Evolutionary conservation across 2,329 filamentous ascomycete genomes (phyloP).

Genomic region (Trichoderma asperellum): DNA sequence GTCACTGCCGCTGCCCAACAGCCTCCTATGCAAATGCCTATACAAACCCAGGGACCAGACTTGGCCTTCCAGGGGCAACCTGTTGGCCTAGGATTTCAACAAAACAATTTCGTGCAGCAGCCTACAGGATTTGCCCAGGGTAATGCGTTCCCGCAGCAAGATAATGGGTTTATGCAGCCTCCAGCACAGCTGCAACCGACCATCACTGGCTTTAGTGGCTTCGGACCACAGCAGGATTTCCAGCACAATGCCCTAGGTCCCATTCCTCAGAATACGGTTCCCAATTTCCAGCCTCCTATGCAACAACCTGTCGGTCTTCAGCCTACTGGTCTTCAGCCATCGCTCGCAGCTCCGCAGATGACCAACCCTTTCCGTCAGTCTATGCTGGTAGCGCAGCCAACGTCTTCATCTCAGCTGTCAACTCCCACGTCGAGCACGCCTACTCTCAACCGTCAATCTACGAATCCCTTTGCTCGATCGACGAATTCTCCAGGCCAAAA

Average conservation of each 20-base stretch:
- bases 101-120: constrained; percentile 35
- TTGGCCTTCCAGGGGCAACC: constrained; percentile 47
- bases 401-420: constrained; percentile 44
- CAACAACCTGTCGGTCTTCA: constrained; percentile 42
- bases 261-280: constrained; percentile 61
- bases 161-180: constrained; percentile 41
- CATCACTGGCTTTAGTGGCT: constrained; percentile 79
- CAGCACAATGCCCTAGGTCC: constrained; percentile 57
- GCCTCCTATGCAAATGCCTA: constrained; percentile 31
- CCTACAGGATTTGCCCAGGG: constrained; percentile 38
- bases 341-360: constrained; percentile 55
- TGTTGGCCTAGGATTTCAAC: constrained; percentile 40
- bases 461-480: constrained; percentile 84
- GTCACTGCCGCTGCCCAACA: constrained; percentile 42
- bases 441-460: constrained; percentile 65
- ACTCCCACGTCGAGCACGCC: constrained; percentile 49
- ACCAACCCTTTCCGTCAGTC: constrained; percentile 96
- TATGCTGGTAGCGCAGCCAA: constrained; percentile 69
- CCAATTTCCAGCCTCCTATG: constrained; percentile 51
- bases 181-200: constrained; percentile 51
- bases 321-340: constrained; percentile 48
- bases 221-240: constrained; percentile 57
- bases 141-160: constrained; percentile 42
- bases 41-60: constrained; percentile 40
- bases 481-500: constrained; percentile 32